These are phyloP conservation scores for Phanerochaete sordida DNA, from an alignment of 768 basidiomycete species.

Conservation along the genomic window DNA sequence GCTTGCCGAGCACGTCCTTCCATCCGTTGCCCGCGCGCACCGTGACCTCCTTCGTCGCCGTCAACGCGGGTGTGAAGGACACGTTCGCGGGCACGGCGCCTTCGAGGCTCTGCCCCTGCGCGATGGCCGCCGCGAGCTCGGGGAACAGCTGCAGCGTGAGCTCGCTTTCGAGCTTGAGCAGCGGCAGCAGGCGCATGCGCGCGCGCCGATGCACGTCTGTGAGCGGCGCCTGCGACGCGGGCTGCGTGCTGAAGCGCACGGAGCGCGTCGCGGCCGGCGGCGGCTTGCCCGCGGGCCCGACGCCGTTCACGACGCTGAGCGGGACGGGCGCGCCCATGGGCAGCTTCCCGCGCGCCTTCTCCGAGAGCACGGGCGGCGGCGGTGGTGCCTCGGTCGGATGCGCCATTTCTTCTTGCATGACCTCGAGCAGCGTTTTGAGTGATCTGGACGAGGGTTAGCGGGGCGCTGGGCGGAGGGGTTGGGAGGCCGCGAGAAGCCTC, in stretches of 20 bases:
- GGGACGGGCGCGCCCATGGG: slow-evolving; percentile 16
- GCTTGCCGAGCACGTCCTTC: slow-evolving; percentile 42
- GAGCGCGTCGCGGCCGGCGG: slow-evolving; percentile 10
- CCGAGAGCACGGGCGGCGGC: slow-evolving; percentile 21
- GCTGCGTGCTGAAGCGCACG: slow-evolving; percentile 26
- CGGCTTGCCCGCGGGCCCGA: background rate
- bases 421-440: slow-evolving; percentile 53
- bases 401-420: slow-evolving; percentile 40
- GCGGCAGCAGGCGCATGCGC: slow-evolving; percentile 43
- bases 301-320: background rate
- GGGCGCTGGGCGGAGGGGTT: no score
- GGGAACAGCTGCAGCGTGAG: slow-evolving; percentile 49
- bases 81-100: no score
- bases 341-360: slow-evolving; percentile 24
- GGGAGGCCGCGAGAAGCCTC: no score
- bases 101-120: no score
- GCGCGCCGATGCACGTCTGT: slow-evolving; percentile 34
- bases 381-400: slow-evolving; percentile 17
- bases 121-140: slow-evolving; percentile 23
- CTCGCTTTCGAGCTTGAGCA: slow-evolving; percentile 53
- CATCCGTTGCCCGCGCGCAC: slow-evolving; percentile 59
- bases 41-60: slow-evolving; percentile 19
- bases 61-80: no score
- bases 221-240: slow-evolving; percentile 12
- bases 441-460: slow-evolving; percentile 39